Base-by-base conservation (phyloP, 805 yeast genomes). In the Metschnikowia kunwiensis region DNA sequence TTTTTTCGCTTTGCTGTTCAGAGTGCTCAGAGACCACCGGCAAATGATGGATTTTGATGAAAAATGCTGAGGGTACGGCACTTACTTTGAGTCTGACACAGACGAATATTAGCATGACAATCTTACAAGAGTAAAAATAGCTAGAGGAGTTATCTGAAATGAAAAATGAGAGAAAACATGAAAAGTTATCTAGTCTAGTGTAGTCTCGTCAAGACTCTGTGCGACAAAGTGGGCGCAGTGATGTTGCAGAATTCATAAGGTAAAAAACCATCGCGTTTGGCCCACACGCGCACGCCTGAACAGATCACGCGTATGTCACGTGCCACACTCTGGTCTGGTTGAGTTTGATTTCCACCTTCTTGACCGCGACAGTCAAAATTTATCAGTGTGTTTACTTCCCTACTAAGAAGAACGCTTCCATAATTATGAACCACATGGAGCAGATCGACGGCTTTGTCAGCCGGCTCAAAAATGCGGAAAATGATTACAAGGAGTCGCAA, bases 391-490 rank as follows among this genome's bases (percentile, higher is more conserved):
- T 34, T 28, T 22, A 27, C 17, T 17, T 27, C 14, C 23, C 21
- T 4, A 5, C 5, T 22, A 2, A 23, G 14, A 16, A 15, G 14
- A 14, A 24, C 23, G 19, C 34, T 32, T 26, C 39, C 27, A 33
- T 30, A 12, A 21, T 23, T 36, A 70, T 71, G 77, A 60, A 72
- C 18, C 69, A 72, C 51, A 61, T 65, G 28, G 65, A 68, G 15
- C 88, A 81, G 56, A 70, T 84, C 31, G 89, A 82, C 53, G 70
- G 78, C 32, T 80, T 85, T 59, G 86, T 78, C 41, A 60, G 77
- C 38, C 71, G 83, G 53, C 74, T 86, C 39, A 78, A 73, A 40
- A 79, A 72, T 31, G 60, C 59, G 31, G 64, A 69, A 37, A 60
- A 66, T 32, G 89, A 82, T 54, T 70, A 71, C 46, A 74, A 75